These are phyloP conservation scores for Corchorus capsularis DNA, from an alignment of 345 rosid species.

Conservation along the genomic window DNA sequence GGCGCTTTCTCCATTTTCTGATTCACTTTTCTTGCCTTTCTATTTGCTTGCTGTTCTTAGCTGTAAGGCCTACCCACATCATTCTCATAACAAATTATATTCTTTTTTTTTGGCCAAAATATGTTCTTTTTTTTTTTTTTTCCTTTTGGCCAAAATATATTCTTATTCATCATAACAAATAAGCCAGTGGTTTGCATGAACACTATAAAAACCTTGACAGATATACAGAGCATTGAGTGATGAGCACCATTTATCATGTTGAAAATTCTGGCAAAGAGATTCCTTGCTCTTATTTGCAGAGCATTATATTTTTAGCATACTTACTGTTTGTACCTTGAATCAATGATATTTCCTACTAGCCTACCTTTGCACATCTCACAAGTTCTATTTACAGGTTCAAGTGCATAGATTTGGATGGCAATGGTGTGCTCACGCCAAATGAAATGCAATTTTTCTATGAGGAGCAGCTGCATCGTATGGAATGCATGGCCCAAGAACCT, in stretches of 20 bases:
- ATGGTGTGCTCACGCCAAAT: constrained; percentile 76
- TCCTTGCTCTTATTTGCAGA: neutral
- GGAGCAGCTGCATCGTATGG: constrained; percentile 90
- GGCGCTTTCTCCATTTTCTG: neutral
- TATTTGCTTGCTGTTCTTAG: neutral
- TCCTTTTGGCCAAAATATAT: too few species aligned
- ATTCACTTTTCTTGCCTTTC: neutral
- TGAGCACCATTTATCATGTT: neutral
- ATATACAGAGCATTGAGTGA: neutral
- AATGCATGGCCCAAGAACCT: constrained; percentile 77
- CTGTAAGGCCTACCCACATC: too few species aligned
- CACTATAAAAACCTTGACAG: neutral
- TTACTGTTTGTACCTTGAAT: neutral
- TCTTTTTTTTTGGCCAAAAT: too few species aligned
- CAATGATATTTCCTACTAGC: neutral
- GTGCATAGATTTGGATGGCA: constrained; percentile 86
- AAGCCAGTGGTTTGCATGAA: neutral
- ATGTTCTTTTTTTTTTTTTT: too few species aligned
- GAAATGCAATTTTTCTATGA: constrained; percentile 88
- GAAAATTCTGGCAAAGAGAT: neutral
- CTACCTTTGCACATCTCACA: neutral
- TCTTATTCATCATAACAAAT: neutral
- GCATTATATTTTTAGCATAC: neutral
- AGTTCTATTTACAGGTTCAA: constrained; percentile 63
- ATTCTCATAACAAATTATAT: neutral